Evolutionary conservation across 2,329 filamentous ascomycete species (phyloP).

Genomic region (Pyrenochaeta sp.): DNA sequence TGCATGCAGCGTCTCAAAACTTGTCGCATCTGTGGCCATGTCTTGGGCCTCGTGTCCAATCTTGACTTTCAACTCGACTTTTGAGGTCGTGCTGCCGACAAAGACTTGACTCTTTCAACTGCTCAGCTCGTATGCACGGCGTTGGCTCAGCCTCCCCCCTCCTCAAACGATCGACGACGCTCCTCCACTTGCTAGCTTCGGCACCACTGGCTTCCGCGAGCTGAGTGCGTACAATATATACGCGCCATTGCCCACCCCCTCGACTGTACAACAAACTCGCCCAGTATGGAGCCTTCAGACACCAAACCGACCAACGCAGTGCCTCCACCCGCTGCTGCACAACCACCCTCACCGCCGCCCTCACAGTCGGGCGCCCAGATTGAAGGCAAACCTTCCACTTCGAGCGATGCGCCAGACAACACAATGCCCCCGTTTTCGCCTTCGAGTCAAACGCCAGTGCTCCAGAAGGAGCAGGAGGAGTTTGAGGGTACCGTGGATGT

Average conservation of each 20-base stretch:
- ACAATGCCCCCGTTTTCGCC: slow-evolving; percentile 43
- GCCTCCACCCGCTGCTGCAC: slow-evolving; percentile 14
- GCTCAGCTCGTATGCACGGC: slow-evolving; percentile 11
- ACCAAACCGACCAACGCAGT: slow-evolving; percentile 18
- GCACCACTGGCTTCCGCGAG: slow-evolving; percentile 26
- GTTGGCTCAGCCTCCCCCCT: slow-evolving; percentile 22
- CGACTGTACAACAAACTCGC: background rate
- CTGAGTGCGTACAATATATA: slow-evolving; percentile 4
- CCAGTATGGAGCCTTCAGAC: slow-evolving; percentile 28
- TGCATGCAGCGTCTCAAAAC: slow-evolving; percentile 19
- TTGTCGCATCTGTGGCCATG: slow-evolving; percentile 17
- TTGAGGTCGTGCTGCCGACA: background rate
- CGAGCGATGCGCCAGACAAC: slow-evolving; percentile 19
- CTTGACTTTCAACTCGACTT: background rate
- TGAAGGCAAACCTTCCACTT: slow-evolving; percentile 25
- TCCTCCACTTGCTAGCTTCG: slow-evolving; percentile 27
- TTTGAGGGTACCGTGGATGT: slow-evolving; percentile 48
- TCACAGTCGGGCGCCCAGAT: slow-evolving; percentile 27
- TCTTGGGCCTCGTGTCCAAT: slow-evolving; percentile 16
- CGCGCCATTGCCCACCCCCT: background rate
- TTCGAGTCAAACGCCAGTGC: slow-evolving; percentile 40
- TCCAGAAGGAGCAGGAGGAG: slow-evolving; percentile 41
- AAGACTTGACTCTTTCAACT: slow-evolving; percentile 4
- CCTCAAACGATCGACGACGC: slow-evolving; percentile 18
- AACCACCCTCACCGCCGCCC: slow-evolving; percentile 34